Percentiles rank a stretch among this genome's conserved stretches.
phyloP scores from a whole-genome alignment of 805 yeast species.

The Wickerhamomyces strasburgensis region DNA sequence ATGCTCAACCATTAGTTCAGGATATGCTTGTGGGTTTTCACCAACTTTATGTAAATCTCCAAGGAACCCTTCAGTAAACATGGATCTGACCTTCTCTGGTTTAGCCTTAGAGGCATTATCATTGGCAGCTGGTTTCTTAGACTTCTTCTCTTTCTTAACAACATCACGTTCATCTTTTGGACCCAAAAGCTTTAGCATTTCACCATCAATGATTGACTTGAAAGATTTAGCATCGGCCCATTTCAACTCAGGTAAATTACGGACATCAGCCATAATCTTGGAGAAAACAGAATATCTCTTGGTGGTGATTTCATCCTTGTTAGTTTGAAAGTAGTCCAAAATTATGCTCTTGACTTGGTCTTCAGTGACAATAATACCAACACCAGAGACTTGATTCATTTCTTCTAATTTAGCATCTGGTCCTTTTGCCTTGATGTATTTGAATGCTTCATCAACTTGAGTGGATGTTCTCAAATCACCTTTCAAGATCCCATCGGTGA shows the following conservation, averaged over 20 bases:
- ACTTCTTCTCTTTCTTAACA: conserved; percentile 69
- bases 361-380: conserved; percentile 67
- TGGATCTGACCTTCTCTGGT: conserved; percentile 45
- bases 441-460: conserved; percentile 77
- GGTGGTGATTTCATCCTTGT: conserved; percentile 55
- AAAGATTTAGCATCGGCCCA: conserved; percentile 90
- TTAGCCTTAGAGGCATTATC: conserved; percentile 22
- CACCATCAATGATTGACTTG: conserved; percentile 81
- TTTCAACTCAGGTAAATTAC: conserved; percentile 67
- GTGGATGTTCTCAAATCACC: conserved; percentile 60
- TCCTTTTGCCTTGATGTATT: conserved; percentile 57
- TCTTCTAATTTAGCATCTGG: conserved; percentile 41
- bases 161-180: conserved; percentile 96
- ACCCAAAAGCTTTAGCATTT: conserved; percentile 69
- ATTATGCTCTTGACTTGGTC: conserved; percentile 61
- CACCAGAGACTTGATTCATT: conserved; percentile 68
- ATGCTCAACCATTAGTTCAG: conserved; percentile 80
- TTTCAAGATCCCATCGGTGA: conserved; percentile 58
- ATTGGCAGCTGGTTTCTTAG: conserved; percentile 33
- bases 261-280: conserved; percentile 68
- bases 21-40: conserved; percentile 86
- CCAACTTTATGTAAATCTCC: conserved; percentile 96
- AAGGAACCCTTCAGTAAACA: conserved; percentile 93
- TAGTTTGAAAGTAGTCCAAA: conserved; percentile 49
- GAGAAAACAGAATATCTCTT: conserved; percentile 81